Base-by-base conservation (phyloP, 192 early-diverging fungal species). In the Backusella circina region DNA sequence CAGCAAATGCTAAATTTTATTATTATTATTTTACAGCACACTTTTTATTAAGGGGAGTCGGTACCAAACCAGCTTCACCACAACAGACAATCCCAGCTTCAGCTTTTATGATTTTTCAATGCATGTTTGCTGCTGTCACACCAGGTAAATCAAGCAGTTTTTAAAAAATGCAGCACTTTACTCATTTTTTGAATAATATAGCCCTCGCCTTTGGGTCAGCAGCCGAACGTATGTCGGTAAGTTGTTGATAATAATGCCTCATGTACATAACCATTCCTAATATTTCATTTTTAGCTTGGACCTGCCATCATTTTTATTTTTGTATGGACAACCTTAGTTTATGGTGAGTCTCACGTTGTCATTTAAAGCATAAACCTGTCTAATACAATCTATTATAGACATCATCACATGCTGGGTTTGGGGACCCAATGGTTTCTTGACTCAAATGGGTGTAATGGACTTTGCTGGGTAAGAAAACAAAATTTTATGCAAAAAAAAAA, bases 341-440 rank as follows among this genome's bases (percentile, higher is more conserved):
- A 78, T 74, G 77, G 77, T 78, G 73, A 70, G n/a, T 23, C 30
- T 15, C 9, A 13, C 9, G 13, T 41, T 41, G 13, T 4, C 13
- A 4, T 41, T 7, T 37, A 68, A 67, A 33, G 8, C 1, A 66
- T 16, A 23, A 10, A 3, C 21, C 10, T 64, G 10, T 15, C 28
- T 26, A 64, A 66, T 66, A 66, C 26, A 4, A 30, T 33, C n/a
- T 15, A 3, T 31, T 28, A 28, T 72, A 78, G 88, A 91, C 67
- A 84, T 90, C 9, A 88, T 92, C 71, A 92, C 93, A 7, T 93
- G 90, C 80, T 95, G 92, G 95, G 87, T 91, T 18, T 97, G 96
- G 96, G 86, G 87, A 13, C 85, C 86, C 33, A 89, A 90, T 70
- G 96, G 96, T 9, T 97, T 93, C 93, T 80, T 95, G 18, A 75